Percentiles rank a stretch among this genome's conserved stretches.
Evolutionary conservation across 2,329 filamentous ascomycete genomes (phyloP).

Genomic region (Calonectria pseudoreteaudii): DNA sequence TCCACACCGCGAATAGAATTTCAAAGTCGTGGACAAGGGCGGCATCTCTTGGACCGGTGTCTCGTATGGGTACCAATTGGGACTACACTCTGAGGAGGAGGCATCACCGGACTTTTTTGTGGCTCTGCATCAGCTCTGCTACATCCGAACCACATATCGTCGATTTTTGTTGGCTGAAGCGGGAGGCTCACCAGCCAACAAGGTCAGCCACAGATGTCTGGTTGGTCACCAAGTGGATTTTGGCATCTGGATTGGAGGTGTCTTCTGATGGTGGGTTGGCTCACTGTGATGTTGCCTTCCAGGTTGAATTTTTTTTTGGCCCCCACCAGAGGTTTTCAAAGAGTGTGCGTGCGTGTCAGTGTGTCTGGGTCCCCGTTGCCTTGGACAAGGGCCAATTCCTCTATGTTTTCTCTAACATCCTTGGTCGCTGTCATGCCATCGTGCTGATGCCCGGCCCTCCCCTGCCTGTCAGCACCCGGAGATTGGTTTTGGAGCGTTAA

Average conservation of each 20-base stretch:
- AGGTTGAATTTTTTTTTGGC: conserved; percentile 18
- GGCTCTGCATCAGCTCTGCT: conserved; percentile 10
- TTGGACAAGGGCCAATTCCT: conserved; percentile 1
- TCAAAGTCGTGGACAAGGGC: neutral
- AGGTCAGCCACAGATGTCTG: neutral
- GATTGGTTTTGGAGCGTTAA: neutral
- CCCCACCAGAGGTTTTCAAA: conserved; percentile 13
- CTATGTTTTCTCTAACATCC: neutral
- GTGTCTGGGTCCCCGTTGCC: conserved; percentile 2
- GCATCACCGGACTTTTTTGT: conserved; percentile 1
- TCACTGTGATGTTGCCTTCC: conserved; percentile 3
- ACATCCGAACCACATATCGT: conserved; percentile 7
- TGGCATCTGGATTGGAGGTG: neutral
- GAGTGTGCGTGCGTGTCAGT: neutral
- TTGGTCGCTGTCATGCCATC: conserved; percentile 12
- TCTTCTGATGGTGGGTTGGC: neutral
- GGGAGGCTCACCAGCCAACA: neutral
- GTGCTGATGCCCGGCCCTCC: neutral
- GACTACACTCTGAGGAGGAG: neutral
- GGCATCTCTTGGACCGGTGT: neutral
- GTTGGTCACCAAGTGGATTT: neutral
- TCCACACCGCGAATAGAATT: neutral
- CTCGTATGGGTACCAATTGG: neutral
- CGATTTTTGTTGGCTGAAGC: conserved; percentile 2
- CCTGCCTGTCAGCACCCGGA: conserved; percentile 8